These are phyloP conservation scores for Zoysia pacifica DNA, from an alignment of 176 grass and related monocot species.

Conservation along the genomic window DNA sequence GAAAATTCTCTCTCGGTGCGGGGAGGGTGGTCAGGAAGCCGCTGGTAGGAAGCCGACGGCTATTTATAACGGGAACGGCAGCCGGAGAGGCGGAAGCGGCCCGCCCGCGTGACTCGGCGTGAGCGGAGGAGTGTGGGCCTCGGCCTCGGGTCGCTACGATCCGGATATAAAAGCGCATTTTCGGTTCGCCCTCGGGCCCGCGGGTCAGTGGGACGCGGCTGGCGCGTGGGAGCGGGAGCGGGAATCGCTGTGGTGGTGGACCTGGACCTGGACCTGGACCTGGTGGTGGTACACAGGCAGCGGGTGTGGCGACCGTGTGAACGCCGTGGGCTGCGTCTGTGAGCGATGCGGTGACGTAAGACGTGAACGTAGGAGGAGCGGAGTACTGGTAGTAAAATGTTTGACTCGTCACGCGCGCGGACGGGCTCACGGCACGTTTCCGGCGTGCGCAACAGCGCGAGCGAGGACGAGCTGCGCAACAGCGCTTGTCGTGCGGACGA, in stretches of 20 bases:
- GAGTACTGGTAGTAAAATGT: background rate
- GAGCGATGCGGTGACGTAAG: background rate
- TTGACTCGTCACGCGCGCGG: background rate
- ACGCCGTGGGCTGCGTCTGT: background rate
- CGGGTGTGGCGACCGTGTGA: background rate
- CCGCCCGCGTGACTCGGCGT: background rate
- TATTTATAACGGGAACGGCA: conserved; percentile 18
- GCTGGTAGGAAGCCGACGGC: background rate
- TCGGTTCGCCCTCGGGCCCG: background rate
- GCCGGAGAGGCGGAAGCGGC: background rate
- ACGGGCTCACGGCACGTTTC: too few relatives aligned
- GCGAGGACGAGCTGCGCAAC: too few relatives aligned
- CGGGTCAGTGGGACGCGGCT: background rate
- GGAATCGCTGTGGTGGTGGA: background rate
- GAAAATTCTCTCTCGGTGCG: background rate
- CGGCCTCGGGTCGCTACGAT: background rate
- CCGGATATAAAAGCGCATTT: background rate
- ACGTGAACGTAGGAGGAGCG: background rate
- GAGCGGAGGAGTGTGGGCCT: background rate
- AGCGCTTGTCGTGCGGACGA: too few relatives aligned
- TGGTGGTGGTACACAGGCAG: background rate
- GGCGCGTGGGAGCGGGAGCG: too few relatives aligned
- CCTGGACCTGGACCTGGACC: background rate
- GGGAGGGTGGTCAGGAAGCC: background rate
- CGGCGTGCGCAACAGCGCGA: too few relatives aligned